Evolutionary conservation across 1,139 yeast species (phyloP).

Genomic region (Magnusiomyces ingens): DNA sequence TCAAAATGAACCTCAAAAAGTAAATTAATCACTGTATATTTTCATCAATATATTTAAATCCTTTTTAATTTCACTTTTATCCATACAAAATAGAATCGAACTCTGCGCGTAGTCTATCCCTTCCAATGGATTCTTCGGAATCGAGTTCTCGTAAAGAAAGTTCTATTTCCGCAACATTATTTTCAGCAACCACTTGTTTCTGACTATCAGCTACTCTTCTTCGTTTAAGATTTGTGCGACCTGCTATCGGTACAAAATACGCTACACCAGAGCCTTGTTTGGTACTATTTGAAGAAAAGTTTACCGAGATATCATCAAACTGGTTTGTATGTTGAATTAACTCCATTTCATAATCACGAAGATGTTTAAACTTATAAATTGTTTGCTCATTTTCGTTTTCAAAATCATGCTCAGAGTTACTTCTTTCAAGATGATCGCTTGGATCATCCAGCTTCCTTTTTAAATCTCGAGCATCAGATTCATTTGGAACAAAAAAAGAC

Average conservation of each 20-base stretch:
- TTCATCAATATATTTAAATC: too few relatives aligned
- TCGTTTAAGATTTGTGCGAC: constrained; percentile 75
- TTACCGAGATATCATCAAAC: constrained; percentile 52
- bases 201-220: constrained; percentile 59
- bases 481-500: constrained; percentile 56
- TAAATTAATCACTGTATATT: too few relatives aligned
- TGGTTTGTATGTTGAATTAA: constrained; percentile 43
- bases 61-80: constrained; percentile 17
- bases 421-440: constrained; percentile 24
- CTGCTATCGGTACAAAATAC: constrained; percentile 68
- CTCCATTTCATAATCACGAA: constrained; percentile 77
- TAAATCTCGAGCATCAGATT: constrained; percentile 32
- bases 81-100: constrained; percentile 57
- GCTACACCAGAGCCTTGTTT: constrained; percentile 38
- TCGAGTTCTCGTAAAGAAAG: constrained; percentile 66
- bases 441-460: constrained; percentile 26
- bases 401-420: constrained; percentile 31
- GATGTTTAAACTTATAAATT: constrained; percentile 52
- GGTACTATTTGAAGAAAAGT: constrained; percentile 47
- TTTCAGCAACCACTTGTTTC: constrained; percentile 43
- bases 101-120: constrained; percentile 62
- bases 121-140: constrained; percentile 55
- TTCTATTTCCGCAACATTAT: constrained; percentile 45
- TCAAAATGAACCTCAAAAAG: too few relatives aligned
- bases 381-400: constrained; percentile 34